phyloP scores from a whole-genome alignment of 2,329 filamentous ascomycete genomes.

The Hypoxylon sp. region DNA sequence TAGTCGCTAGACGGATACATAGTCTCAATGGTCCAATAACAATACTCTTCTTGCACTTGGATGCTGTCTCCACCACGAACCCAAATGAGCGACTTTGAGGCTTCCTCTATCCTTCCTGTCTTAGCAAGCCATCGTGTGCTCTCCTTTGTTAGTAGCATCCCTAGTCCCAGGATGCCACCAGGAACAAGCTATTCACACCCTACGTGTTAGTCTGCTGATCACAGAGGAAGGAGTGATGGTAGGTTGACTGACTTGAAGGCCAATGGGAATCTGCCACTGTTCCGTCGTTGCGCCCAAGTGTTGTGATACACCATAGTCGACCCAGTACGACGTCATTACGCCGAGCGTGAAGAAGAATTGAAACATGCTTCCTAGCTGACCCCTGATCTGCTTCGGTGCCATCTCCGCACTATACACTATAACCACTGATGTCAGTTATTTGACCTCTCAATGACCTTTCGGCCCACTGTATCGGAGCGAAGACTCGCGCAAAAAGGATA shows the following conservation, averaged over 20 bases:
- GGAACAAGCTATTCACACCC: slow-evolving; percentile 50
- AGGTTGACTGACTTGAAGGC: slow-evolving; percentile 58
- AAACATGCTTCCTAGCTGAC: slow-evolving; percentile 57
- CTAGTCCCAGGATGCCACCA: slow-evolving; percentile 59
- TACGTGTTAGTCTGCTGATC: neutral
- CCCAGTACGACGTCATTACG: slow-evolving; percentile 60
- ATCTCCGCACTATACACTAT: slow-evolving; percentile 63
- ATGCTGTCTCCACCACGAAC: slow-evolving; percentile 63
- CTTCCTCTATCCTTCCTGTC: slow-evolving; percentile 62
- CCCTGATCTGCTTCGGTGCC: slow-evolving; percentile 63
- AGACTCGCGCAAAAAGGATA: neutral
- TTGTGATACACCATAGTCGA: slow-evolving; percentile 63
- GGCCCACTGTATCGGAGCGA: neutral
- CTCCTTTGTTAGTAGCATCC: slow-evolving; percentile 66
- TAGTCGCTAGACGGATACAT: neutral
- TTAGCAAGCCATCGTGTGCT: slow-evolving; percentile 64
- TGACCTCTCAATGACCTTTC: neutral
- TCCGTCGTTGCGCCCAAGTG: slow-evolving; percentile 57
- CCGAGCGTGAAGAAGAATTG: slow-evolving; percentile 63
- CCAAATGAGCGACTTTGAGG: slow-evolving; percentile 64
- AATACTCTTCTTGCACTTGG: slow-evolving; percentile 56
- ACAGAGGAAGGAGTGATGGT: too few relatives aligned
- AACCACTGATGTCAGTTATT: neutral
- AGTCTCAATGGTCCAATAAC: neutral
- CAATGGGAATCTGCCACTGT: slow-evolving; percentile 67